Base-by-base conservation (phyloP, 805 yeast species). In the Sugiyamaella marilandica region DNA sequence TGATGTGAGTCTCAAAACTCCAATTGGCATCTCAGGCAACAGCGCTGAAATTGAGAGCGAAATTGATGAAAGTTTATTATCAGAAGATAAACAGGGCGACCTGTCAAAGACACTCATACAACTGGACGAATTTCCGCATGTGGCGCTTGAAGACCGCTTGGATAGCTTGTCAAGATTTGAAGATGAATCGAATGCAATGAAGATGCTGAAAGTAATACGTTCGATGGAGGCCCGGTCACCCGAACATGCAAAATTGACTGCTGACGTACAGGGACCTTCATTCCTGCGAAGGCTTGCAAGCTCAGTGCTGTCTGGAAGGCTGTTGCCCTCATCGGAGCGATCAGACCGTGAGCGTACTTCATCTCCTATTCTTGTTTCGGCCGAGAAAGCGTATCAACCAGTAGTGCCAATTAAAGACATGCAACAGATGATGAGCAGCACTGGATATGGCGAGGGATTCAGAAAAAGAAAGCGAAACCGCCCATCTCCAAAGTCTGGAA, bases 401-500 rank as follows among this genome's bases (percentile, higher is more conserved):
- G 49, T 51, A 10, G 46, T 51, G 19, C 35, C 54, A 19, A 34
- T 46, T 21, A 37, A 37, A 10, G 50, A 51, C 18, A 21, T 47
- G 41, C 47, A 47, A 33, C 54, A 47, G 24, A 41, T 51, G 43
- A 47, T 39, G n/a, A 36, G 33, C 21, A 33, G 36, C 13, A 14
- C 50, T 1, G 51, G 47, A 11, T 51, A 46, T 33, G 51, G 39
- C 7, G 54, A 51, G 33, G 54, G 54, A 8, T 51, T 51, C 26
- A 32, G 54, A 9, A 51, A 51, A 47, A 21, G 54, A 13, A 51
- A 51, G 47, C 33, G 39, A 14, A 32, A 48, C 33, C 45, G 31
- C 9, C n/a, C 18, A 35, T 19, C 33, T n/a, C 10, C 14, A 13
- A 29, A 24, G 14, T 11, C 32, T 24, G 4, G 14, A 3, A 19